Percentiles rank a stretch among this genome's conserved stretches.
Conservation (phyloP, 1,139 yeast species). For the Candida glucosophila region DNA sequence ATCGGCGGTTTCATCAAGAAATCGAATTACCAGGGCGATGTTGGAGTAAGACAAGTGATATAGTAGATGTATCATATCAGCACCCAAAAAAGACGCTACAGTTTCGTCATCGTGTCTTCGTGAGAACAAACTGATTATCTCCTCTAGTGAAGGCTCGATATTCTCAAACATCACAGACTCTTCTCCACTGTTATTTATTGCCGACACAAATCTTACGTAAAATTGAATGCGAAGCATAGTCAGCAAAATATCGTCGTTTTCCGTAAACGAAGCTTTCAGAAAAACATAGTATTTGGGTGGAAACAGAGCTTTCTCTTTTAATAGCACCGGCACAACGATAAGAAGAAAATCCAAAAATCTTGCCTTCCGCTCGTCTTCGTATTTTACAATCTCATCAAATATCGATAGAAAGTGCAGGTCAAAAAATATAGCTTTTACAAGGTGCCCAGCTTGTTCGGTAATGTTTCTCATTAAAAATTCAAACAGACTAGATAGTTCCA, state of each 20-base stretch:
- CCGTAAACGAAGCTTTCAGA: neutral
- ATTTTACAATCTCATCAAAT: no score
- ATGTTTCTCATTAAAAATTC: no score
- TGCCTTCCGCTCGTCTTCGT: conserved; percentile 16
- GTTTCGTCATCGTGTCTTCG: conserved; percentile 7
- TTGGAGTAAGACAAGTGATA: conserved; percentile 11
- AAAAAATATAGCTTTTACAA: no score
- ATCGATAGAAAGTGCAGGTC: no score
- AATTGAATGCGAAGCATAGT: conserved; percentile 19
- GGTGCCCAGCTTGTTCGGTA: no score
- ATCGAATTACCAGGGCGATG: conserved; percentile 5
- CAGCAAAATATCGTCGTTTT: conserved; percentile 7
- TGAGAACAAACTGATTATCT: neutral
- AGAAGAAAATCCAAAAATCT: conserved; percentile 18
- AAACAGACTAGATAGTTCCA: conserved; percentile 12
- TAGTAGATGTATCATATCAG: conserved; percentile 13
- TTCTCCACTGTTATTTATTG: conserved; percentile 4
- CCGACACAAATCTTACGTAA: conserved; percentile 14
- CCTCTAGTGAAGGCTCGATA: conserved; percentile 4
- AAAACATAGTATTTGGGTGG: conserved; percentile 2
- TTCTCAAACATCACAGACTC: conserved; percentile 5
- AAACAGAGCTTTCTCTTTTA: conserved; percentile 1
- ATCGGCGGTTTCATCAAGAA: conserved; percentile 3
- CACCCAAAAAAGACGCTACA: conserved; percentile 9
- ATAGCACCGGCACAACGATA: conserved; percentile 9